Conservation (phyloP, 805 yeast species). For the Candida sphagnicola region DNA sequence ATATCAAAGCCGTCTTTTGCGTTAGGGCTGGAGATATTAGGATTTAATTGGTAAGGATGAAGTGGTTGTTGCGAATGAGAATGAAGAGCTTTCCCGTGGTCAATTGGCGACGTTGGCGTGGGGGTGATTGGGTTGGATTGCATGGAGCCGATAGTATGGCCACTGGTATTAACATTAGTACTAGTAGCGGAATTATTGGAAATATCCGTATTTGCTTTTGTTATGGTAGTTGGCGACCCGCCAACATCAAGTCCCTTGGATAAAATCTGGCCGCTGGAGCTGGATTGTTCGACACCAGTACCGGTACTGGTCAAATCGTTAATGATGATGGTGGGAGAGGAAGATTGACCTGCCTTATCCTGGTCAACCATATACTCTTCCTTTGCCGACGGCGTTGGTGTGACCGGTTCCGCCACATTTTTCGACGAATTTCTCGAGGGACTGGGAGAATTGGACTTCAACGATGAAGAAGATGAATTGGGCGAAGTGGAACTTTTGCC, state of each 20-base stretch:
- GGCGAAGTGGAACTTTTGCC: constrained; percentile 3
- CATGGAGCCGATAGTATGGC: too few species aligned
- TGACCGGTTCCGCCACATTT: background rate
- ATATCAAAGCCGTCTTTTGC: constrained; percentile 61
- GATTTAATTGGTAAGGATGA: constrained; percentile 19
- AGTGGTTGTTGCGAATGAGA: constrained; percentile 14
- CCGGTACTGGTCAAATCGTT: constrained; percentile 9
- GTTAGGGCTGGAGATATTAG: constrained; percentile 51
- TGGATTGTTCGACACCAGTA: constrained; percentile 8
- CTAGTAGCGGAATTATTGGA: too few species aligned
- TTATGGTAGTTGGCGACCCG: constrained; percentile 2
- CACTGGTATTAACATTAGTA: too few species aligned
- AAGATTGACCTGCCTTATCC: background rate
- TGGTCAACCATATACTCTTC: background rate
- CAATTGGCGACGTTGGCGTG: constrained; percentile 21
- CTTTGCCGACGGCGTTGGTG: background rate
- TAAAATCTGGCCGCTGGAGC: too few species aligned
- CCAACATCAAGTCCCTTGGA: too few species aligned
- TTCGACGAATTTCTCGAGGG: constrained; percentile 23
- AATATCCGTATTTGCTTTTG: too few species aligned
- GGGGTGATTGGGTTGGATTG: constrained; percentile 14
- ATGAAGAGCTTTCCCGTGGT: constrained; percentile 13
- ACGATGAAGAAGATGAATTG: constrained; percentile 15
- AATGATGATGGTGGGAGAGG: constrained; percentile 5
- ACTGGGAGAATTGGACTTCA: constrained; percentile 28